A percentile compares a stretch with the other conserved stretches of the same genome.
These are phyloP conservation scores for Neurospora africana DNA, from an alignment of 495 filamentous ascomycete genomes.

Conservation along the genomic window DNA sequence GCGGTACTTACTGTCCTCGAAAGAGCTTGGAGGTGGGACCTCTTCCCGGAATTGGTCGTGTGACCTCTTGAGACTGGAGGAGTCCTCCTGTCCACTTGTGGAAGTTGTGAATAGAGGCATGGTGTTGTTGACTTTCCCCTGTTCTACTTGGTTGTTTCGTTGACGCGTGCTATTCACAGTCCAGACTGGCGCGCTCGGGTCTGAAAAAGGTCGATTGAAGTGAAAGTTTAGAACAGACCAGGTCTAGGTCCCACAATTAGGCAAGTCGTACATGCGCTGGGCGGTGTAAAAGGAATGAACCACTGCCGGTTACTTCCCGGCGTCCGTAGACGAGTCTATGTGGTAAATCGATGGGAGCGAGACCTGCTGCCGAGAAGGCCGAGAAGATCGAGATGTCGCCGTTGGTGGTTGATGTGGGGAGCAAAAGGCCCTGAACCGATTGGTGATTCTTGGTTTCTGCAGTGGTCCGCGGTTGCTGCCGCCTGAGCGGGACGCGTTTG, in stretches of 20 bases:
- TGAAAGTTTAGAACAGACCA: background rate
- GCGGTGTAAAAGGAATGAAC: background rate
- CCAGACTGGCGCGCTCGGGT: background rate
- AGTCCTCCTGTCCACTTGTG: slow-evolving; percentile 26
- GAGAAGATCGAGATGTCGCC: background rate
- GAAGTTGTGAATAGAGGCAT: slow-evolving; percentile 33
- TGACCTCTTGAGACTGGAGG: slow-evolving; percentile 21
- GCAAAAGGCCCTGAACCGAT: background rate
- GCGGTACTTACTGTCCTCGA: slow-evolving; percentile 10
- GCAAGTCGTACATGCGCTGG: background rate
- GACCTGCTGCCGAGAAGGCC: background rate
- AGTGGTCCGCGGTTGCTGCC: background rate
- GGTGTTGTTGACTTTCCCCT: background rate
- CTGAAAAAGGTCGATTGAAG: background rate
- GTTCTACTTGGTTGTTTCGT: background rate
- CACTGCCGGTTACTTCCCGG: background rate
- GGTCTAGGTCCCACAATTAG: background rate
- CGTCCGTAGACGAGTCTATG: background rate
- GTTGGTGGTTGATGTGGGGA: background rate
- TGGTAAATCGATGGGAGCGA: background rate
- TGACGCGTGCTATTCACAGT: background rate
- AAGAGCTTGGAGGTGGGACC: slow-evolving; percentile 3
- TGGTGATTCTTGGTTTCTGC: background rate
- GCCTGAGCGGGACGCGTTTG: background rate
- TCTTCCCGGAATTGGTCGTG: slow-evolving; percentile 25